Evolutionary conservation across 352 stramenopile species (phyloP).

Genomic region (Peronospora tabacina): DNA sequence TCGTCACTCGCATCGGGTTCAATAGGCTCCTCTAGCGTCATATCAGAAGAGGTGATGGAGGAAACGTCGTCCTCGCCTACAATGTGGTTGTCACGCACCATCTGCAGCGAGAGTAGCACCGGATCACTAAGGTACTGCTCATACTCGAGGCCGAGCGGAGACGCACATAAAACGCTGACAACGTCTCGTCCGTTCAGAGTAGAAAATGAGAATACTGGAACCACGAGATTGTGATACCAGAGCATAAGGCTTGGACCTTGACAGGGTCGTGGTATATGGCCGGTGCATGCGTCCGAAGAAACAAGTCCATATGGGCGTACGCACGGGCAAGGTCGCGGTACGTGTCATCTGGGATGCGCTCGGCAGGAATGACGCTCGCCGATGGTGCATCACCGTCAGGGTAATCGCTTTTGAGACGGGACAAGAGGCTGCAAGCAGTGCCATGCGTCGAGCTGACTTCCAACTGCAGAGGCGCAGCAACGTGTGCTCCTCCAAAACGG

Average conservation of each 20-base stretch:
- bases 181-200: neutral
- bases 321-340: neutral
- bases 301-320: neutral
- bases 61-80: neutral
- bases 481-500: too few relatives aligned
- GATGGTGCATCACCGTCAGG: neutral
- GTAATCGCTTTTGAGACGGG: too few relatives aligned
- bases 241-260: neutral
- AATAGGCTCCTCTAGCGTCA: neutral
- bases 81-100: neutral
- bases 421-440: too few relatives aligned
- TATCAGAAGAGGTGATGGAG: neutral
- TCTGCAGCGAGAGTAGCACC: neutral
- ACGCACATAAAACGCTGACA: neutral
- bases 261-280: neutral
- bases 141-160: neutral
- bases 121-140: neutral
- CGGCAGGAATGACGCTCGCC: neutral
- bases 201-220: neutral
- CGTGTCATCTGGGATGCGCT: neutral
- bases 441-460: too few relatives aligned
- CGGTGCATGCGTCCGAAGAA: neutral
- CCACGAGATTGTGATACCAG: neutral
- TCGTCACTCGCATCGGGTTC: neutral
- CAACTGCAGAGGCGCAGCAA: too few relatives aligned